Conservation (phyloP, 805 yeast species). For the Yamadazyma philogaea region DNA sequence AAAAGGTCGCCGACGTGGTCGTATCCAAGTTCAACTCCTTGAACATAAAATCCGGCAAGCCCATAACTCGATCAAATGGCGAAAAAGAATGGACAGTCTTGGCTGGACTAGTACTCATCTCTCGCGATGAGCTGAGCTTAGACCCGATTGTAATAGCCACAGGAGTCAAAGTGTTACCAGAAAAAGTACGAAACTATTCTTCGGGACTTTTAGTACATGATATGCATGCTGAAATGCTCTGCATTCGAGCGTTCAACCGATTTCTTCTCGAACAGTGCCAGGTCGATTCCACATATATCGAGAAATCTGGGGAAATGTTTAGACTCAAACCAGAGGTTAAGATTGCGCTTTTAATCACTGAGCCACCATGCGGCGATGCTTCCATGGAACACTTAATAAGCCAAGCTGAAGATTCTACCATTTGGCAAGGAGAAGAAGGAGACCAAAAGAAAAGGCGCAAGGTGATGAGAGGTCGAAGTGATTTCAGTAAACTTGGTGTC, state of each 20-base stretch:
- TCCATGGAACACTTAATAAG: conserved; percentile 48
- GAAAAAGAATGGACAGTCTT: conserved; percentile 78
- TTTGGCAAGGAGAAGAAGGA: conserved; percentile 19
- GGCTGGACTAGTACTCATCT: conserved; percentile 61
- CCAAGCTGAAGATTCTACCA: conserved; percentile 11
- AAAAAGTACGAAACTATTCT: conserved; percentile 39
- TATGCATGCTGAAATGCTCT: conserved; percentile 83
- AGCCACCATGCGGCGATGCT: conserved; percentile 89
- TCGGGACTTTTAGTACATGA: conserved; percentile 76
- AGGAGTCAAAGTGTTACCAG: conserved; percentile 80
- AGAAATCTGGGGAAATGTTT: conserved; percentile 19
- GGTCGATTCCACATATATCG: conserved; percentile 15
- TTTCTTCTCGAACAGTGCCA: conserved; percentile 49
- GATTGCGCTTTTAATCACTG: conserved; percentile 64
- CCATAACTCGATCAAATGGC: conserved; percentile 59
- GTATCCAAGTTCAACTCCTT: conserved; percentile 27
- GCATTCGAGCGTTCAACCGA: conserved; percentile 67
- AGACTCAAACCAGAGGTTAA: conserved; percentile 33
- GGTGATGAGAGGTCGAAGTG: conserved; percentile 57
- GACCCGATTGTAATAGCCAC: conserved; percentile 57
- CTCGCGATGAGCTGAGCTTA: conserved; percentile 18
- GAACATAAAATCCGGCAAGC: conserved; percentile 49
- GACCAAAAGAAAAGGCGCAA: conserved; percentile 3
- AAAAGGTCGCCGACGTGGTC: conserved; percentile 25
- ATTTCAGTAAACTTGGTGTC: conserved; percentile 53